Percentiles rank a stretch among this genome's conserved stretches.
These are phyloP conservation scores for Bryoerythrophyllum caledonicum DNA, from an alignment of 225 moss, liverwort and hornwort genomes.

Conservation along the genomic window DNA sequence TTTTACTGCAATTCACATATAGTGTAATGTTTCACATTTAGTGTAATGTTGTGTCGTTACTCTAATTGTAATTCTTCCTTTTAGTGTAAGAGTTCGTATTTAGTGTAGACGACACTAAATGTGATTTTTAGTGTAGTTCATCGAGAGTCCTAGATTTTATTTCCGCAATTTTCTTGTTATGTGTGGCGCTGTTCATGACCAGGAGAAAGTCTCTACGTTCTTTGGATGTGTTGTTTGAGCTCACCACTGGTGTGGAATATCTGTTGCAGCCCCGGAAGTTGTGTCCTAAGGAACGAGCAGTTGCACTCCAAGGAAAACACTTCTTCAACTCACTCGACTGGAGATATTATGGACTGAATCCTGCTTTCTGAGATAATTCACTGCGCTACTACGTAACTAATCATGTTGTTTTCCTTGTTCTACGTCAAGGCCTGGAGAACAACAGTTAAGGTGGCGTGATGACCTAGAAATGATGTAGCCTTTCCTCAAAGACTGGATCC, in stretches of 20 bases:
- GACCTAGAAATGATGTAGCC: not conserved
- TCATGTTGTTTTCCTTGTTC: slow-evolving; percentile 1
- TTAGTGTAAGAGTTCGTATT: too few species aligned
- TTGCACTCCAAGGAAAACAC: slow-evolving; percentile 23
- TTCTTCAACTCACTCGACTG: slow-evolving; percentile 16
- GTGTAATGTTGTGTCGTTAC: too few species aligned
- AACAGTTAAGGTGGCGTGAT: not conserved
- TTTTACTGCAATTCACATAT: too few species aligned
- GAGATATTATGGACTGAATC: slow-evolving; percentile 13
- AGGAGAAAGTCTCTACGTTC: not conserved
- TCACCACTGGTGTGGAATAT: not conserved
- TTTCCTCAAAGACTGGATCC: not conserved
- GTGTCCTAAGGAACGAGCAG: slow-evolving; percentile 3
- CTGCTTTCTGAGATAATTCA: not conserved
- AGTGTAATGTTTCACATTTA: too few species aligned
- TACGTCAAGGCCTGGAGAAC: not conserved
- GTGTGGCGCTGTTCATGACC: not conserved
- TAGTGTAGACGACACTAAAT: too few species aligned
- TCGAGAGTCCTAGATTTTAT: not conserved
- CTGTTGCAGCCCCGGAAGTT: slow-evolving; percentile 23
- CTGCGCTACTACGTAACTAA: too few species aligned
- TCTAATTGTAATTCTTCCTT: too few species aligned
- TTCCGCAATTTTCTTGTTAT: not conserved
- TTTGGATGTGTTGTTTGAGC: not conserved
- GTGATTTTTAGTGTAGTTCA: too few species aligned